Evolutionary conservation across 768 basidiomycete species (phyloP), one percentile per base, ranked within the genome.

Genomic region (Macrolepiota dolichaula): DNA sequence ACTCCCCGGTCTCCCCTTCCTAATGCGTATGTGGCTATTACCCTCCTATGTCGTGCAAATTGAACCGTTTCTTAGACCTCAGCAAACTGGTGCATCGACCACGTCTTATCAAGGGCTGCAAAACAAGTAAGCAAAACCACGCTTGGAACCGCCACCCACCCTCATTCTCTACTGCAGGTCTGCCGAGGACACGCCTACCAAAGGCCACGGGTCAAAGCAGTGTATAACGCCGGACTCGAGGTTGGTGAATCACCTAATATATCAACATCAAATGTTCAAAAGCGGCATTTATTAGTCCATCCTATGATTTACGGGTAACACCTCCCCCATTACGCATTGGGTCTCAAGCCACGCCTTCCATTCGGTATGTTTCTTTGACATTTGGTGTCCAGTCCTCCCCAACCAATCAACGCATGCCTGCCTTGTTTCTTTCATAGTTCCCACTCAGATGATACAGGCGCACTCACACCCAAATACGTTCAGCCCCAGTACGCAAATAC

Each of bases 221-320:
- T 76, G 72, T 57, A 66, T 76, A 56, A 82, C 81, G 3, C 81
- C 81, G 44, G 79, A 80, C 64, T 79, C 80, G 44, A 82, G 80
- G 81, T 77, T 32, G 64, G 68, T 59, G n/a, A 32, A 36, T 55
- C 38, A 40, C 25, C 4, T 32, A 4, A 19, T 55, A 27, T 40
- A 47, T 64, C 32, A 25, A 59, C 27, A 17, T 42, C 49, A 57
- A 13, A 27, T 50, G 51, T 29, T 27, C 2, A 13, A 12, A 49
- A 11, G 49, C 54, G 51, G 42, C 11, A 37, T 51, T 46, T 51
- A 35, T 51, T 37, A 56, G 50, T 51, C 68, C 70, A 46, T 68
- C 72, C 25, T 71, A 70, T 62, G 66, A 68, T 29, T 62, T 67
- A 7, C 66, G 60, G 38, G 46, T 2, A 17, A 56, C 68, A 22